Base-by-base conservation (phyloP, 1,284 basidiomycete genomes). In the Puccinia coronata region DNA sequence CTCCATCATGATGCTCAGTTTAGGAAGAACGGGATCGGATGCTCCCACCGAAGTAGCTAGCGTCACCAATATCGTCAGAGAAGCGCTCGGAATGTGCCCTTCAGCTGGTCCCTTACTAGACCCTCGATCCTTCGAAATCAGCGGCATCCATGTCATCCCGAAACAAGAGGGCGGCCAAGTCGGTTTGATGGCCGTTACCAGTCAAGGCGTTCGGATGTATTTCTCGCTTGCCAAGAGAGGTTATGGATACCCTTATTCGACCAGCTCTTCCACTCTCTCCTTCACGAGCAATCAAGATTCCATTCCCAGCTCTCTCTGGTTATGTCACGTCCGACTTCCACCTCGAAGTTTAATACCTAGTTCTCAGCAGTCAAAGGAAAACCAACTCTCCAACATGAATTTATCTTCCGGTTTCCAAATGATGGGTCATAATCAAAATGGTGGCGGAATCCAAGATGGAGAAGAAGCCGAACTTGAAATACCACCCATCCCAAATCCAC, bases 241-340 rank as follows among this genome's bases (percentile, higher is more conserved):
- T 11, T 83, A 84, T 65, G 70, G 70, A 70, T 84, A 83, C 67
- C 83, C 82, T 59, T 86, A 71, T 61, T 57, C 84, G 41, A 82
- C 82, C 0, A 63, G 77, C 0, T 79, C 76, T 69, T 82, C 20
- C 81, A 81, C 18, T 77, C 82, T n/a, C 28, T 83, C 84, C 11
- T 83, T 70, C 59, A 23, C 49, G 34, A 63, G 69, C 53, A 43
- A 80, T 43, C 39, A 23, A 73, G 79, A 80, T 73, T 20, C 41
- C 16, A 51, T 47, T 41, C 79, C 79, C 8, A 53, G 83, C 86
- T 89, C 75, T 85, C 93, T 83, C 88, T 85, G 92, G 82, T 88
- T 95, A 34, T 85, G 90, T 47, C 93, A 95, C 85, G 91, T 95
- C 59, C 90, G 93, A 75, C 87, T 93, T 25, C 93, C 93, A 23